A percentile compares a stretch with the other conserved stretches of the same genome.
Conservation (phyloP, 306 rosid genomes). For the Pachyrhizus erosus region DNA sequence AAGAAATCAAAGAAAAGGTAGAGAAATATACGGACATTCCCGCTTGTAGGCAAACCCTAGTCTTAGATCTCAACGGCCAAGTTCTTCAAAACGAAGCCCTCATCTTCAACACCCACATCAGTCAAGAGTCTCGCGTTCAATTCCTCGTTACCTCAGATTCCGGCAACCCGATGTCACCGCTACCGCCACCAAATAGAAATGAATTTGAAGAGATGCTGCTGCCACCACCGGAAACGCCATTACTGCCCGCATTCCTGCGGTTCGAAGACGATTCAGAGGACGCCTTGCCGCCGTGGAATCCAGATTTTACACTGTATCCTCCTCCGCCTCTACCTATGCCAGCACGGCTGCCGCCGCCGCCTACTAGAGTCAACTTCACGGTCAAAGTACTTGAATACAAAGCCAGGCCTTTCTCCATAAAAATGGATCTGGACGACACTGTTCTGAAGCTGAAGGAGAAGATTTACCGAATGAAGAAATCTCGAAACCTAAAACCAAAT, state of each 20-base stretch:
- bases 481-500: not conserved
- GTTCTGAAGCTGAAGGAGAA: constrained; percentile 1
- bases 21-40: constrained; percentile 51
- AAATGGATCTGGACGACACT: not conserved
- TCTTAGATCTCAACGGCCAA: constrained; percentile 63
- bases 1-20: constrained; percentile 65
- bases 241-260: too few species aligned
- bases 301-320: not conserved
- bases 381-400: not conserved
- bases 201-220: not conserved
- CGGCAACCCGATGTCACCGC: not conserved
- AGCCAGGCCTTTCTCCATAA: not conserved
- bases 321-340: not conserved
- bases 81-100: constrained; percentile 35
- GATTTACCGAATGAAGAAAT: not conserved
- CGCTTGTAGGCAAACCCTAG: constrained; percentile 52
- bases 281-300: not conserved
- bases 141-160: not conserved
- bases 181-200: not conserved
- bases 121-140: not conserved
- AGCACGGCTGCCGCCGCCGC: not conserved
- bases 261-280: too few species aligned
- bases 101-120: not conserved
- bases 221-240: too few species aligned
- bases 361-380: not conserved